phyloP scores from a whole-genome alignment of 2,329 filamentous ascomycete species.

The Oidium heveae region DNA sequence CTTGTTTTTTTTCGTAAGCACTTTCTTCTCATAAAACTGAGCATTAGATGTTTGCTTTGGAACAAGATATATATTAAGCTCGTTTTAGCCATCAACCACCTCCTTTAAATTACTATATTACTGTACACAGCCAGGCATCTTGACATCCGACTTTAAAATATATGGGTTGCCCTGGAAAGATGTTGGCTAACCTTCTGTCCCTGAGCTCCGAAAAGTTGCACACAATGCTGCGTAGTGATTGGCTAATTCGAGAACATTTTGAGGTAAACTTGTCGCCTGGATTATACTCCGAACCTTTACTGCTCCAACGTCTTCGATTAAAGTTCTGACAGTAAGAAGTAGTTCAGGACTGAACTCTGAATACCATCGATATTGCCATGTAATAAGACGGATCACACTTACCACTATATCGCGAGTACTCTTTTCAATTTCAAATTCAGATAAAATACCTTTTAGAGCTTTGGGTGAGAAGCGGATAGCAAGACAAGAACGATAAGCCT shows the following conservation, averaged over 20 bases:
- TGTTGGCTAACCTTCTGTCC: slow-evolving; percentile 17
- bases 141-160: too few species aligned
- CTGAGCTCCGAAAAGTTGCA: slow-evolving; percentile 82
- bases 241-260: slow-evolving; percentile 78
- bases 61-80: too few species aligned
- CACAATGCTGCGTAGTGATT: slow-evolving; percentile 91
- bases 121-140: too few species aligned
- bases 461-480: slow-evolving; percentile 79
- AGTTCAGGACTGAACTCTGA: slow-evolving; percentile 93
- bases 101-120: too few species aligned
- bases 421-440: slow-evolving; percentile 50
- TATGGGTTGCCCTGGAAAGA: too few species aligned
- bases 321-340: slow-evolving; percentile 61
- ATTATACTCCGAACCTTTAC: slow-evolving; percentile 95
- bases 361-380: slow-evolving; percentile 99
- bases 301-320: slow-evolving; percentile 93
- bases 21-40: too few species aligned
- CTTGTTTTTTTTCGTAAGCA: too few species aligned
- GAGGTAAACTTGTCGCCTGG: slow-evolving; percentile 80
- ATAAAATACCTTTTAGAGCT: slow-evolving; percentile 64
- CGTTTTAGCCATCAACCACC: too few species aligned
- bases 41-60: too few species aligned
- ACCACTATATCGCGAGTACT: slow-evolving; percentile 61
- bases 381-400: slow-evolving; percentile 72
- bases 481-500: slow-evolving; percentile 78